Conservation (phyloP, 352 stramenopile species). For the Globisporangium orthogonon region DNA sequence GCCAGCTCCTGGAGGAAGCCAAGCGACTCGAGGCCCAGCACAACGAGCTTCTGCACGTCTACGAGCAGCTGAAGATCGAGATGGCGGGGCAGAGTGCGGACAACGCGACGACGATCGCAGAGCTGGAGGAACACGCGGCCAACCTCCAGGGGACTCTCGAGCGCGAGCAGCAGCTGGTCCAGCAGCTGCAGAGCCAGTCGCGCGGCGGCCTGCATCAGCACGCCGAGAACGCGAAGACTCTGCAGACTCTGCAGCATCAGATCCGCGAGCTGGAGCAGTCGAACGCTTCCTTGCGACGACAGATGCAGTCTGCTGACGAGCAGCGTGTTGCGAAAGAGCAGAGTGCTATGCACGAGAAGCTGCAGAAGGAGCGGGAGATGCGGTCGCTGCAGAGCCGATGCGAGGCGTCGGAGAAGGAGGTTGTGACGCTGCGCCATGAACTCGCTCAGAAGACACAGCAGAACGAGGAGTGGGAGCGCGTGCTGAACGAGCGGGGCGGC, state of each 20-base stretch:
- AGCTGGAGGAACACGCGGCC: conserved; percentile 43
- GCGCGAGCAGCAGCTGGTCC: conserved; percentile 40
- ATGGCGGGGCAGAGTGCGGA: conserved; percentile 18
- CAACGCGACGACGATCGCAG: conserved; percentile 22
- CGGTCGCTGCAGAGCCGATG: conserved; percentile 27
- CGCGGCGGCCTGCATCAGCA: conserved; percentile 22
- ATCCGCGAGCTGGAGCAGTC: conserved; percentile 24
- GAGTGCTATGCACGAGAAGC: conserved; percentile 37
- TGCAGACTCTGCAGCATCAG: conserved; percentile 13
- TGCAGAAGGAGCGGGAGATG: conserved; percentile 42
- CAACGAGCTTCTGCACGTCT: conserved; percentile 22
- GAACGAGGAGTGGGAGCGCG: conserved; percentile 22
- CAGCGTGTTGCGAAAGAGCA: conserved; percentile 34
- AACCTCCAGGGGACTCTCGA: conserved; percentile 60
- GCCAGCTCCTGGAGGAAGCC: conserved; percentile 11
- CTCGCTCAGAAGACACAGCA: conserved; percentile 16
- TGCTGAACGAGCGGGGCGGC: conserved; percentile 31
- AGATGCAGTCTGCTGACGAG: conserved; percentile 32
- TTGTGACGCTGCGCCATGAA: conserved; percentile 11
- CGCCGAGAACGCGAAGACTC: conserved; percentile 12
- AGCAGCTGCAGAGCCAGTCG: conserved; percentile 38
- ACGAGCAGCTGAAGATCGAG: conserved; percentile 38
- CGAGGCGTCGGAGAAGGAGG: conserved; percentile 24
- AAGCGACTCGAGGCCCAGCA: conserved; percentile 18
- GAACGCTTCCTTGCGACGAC: conserved; percentile 27